These are phyloP conservation scores for Hypoxylon sp. DNA, from an alignment of 2,329 filamentous ascomycete genomes.

Conservation along the genomic window DNA sequence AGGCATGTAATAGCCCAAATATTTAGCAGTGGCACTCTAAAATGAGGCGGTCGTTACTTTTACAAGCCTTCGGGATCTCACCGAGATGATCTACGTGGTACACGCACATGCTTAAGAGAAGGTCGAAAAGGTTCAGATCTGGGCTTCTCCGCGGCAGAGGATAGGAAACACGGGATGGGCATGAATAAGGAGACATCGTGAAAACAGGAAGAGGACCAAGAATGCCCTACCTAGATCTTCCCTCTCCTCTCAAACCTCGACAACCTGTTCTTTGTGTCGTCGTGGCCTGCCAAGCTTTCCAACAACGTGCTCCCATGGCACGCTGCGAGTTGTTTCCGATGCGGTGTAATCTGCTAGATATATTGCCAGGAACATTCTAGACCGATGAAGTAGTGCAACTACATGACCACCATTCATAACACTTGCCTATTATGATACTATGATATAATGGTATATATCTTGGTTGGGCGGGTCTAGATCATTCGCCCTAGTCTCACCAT, in stretches of 20 bases:
- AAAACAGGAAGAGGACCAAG: no score
- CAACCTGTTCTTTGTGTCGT: background rate
- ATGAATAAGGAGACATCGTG: background rate
- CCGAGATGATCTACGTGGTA: background rate
- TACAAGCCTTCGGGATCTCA: background rate
- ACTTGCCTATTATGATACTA: no score
- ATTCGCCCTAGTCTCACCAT: background rate
- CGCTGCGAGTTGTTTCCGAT: background rate
- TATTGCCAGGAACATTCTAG: background rate
- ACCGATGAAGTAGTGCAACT: background rate
- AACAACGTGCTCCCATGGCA: background rate
- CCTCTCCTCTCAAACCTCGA: background rate
- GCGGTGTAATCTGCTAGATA: conserved; percentile 3
- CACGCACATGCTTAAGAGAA: background rate
- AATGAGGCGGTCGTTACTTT: background rate
- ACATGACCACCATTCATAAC: background rate
- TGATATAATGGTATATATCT: no score
- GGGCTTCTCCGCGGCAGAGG: background rate
- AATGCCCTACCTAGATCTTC: background rate
- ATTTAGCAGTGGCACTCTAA: background rate
- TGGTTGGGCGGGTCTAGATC: no score
- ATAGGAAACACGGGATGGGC: background rate
- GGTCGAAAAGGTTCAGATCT: background rate
- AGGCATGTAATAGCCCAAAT: no score
- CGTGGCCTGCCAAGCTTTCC: background rate